These are phyloP conservation scores for Cutaneotrichosporon sp. DNA, from an alignment of 1,284 basidiomycete species.

Conservation along the genomic window DNA sequence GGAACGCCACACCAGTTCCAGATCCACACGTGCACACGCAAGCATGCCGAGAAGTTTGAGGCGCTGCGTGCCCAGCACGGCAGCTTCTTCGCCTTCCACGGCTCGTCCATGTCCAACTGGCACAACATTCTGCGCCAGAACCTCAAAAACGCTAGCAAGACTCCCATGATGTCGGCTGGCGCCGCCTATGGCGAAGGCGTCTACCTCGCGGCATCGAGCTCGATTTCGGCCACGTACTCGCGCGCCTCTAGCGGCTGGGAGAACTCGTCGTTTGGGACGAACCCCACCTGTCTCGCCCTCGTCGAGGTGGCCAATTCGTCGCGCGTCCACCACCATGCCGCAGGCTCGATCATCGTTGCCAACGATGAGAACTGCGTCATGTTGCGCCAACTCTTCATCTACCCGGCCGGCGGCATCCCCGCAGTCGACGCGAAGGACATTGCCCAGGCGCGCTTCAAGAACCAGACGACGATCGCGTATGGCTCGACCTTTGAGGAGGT, in stretches of 20 bases:
- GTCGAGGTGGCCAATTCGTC: conserved; percentile 20
- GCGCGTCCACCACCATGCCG: conserved; percentile 11
- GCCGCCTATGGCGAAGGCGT: conserved; percentile 15
- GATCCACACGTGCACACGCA: conserved; percentile 19
- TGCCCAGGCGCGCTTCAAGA: conserved; percentile 5
- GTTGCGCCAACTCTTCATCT: conserved; percentile 20
- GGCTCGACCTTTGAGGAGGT: conserved; percentile 12
- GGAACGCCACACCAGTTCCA: conserved; percentile 13
- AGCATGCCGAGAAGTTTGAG: conserved; percentile 17
- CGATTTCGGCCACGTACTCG: neutral
- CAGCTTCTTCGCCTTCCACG: conserved; percentile 16
- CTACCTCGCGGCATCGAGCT: conserved; percentile 1
- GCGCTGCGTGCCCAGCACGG: conserved; percentile 11
- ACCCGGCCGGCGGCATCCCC: neutral
- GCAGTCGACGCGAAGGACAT: neutral
- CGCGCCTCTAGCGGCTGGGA: neutral
- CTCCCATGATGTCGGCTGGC: conserved; percentile 13
- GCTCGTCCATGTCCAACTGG: conserved; percentile 16
- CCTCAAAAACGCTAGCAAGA: conserved; percentile 18
- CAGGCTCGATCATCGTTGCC: conserved; percentile 10
- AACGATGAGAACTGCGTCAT: conserved; percentile 19
- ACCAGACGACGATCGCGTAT: conserved; percentile 16
- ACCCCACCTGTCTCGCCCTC: conserved; percentile 9
- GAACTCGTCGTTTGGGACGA: neutral
- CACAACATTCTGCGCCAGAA: conserved; percentile 23